These are phyloP conservation scores for Tulasnella sp. DNA, from an alignment of 768 basidiomycete genomes.

Conservation along the genomic window DNA sequence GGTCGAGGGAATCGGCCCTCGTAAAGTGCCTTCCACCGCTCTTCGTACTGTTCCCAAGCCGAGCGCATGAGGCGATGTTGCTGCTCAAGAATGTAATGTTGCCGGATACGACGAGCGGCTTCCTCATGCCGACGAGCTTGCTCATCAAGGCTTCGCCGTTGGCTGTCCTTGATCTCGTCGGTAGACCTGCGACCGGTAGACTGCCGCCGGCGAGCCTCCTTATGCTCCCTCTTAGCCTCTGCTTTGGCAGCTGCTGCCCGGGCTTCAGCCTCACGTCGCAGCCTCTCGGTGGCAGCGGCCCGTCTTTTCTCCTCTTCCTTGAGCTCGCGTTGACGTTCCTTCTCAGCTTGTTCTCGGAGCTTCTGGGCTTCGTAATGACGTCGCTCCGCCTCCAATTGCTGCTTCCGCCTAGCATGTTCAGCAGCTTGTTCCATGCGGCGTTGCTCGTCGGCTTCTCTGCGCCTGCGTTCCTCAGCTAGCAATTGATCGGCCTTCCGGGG, in stretches of 20 bases:
- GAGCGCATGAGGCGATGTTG: background rate
- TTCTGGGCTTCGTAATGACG: background rate
- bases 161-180: no score
- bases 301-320: no score
- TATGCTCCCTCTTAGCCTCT: no score
- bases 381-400: background rate
- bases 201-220: no score
- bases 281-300: no score
- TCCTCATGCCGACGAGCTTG: background rate
- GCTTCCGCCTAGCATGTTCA: background rate
- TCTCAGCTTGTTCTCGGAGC: background rate
- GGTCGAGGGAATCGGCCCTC: constrained; percentile 1
- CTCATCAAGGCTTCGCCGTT: background rate
- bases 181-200: no score
- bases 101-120: background rate
- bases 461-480: background rate
- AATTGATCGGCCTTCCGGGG: background rate
- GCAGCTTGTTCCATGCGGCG: constrained; percentile 9
- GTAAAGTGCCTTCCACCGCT: constrained; percentile 9
- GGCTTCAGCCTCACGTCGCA: no score
- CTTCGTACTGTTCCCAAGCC: constrained; percentile 16
- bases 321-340: background rate
- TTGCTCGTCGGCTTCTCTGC: constrained; percentile 4
- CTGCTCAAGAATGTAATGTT: background rate
- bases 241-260: no score